phyloP scores from a whole-genome alignment of 306 rosid species.

The Trifolium dubium region DNA sequence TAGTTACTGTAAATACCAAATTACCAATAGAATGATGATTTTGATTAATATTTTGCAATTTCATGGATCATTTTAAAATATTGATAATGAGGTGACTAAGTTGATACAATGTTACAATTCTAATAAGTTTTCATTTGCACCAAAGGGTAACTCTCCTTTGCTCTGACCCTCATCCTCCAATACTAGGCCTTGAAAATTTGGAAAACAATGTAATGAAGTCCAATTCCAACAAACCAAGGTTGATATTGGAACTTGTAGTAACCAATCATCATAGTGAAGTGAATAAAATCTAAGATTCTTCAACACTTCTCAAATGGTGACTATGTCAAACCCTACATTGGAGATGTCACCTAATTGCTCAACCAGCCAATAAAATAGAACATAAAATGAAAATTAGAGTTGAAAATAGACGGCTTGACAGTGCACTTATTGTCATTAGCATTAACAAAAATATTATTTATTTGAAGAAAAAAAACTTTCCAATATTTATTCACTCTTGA shows the following conservation, averaged over 20 bases:
- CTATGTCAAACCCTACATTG: slow-evolving; percentile 9
- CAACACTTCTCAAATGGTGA: neutral
- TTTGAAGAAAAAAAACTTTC: neutral
- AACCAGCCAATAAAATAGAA: neutral
- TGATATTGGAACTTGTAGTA: neutral
- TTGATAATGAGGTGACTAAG: neutral
- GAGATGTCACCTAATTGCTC: neutral
- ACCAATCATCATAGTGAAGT: neutral
- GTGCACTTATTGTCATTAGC: neutral
- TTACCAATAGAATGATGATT: neutral
- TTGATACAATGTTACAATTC: neutral
- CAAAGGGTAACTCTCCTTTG: no score
- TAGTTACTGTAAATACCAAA: neutral
- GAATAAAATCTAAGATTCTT: slow-evolving; percentile 5
- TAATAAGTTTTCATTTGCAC: no score
- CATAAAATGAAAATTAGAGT: neutral
- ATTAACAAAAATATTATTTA: neutral
- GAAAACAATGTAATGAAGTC: no score
- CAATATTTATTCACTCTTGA: neutral
- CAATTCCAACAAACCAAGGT: no score
- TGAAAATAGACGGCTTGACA: neutral
- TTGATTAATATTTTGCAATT: neutral
- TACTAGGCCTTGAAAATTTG: no score
- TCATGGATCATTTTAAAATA: neutral
- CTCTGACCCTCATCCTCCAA: no score